These are phyloP conservation scores for Dothidotthia symphoricarpi DNA, from an alignment of 2,329 filamentous ascomycete species.

Conservation along the genomic window DNA sequence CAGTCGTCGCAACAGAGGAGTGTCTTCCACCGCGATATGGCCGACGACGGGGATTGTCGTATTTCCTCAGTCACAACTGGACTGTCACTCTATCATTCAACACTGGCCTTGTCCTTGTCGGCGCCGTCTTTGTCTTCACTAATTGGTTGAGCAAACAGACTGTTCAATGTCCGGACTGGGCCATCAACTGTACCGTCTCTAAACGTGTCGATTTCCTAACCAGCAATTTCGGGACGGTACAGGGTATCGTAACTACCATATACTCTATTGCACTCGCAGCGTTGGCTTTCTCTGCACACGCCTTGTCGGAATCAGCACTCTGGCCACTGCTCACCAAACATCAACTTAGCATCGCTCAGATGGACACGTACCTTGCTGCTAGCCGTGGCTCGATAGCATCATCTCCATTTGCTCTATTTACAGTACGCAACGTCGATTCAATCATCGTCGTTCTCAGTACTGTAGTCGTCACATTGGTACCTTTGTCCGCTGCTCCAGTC, in stretches of 20 bases:
- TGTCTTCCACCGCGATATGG: too few species aligned
- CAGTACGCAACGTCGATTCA: not conserved
- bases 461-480: not conserved
- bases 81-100: too few species aligned
- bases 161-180: constrained; percentile 5
- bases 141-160: constrained; percentile 3
- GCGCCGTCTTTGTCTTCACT: too few species aligned
- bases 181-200: constrained; percentile 1
- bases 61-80: too few species aligned
- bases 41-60: too few species aligned
- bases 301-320: constrained; percentile 8
- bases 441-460: not conserved
- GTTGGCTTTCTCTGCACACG: constrained; percentile 5
- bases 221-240: constrained; percentile 2
- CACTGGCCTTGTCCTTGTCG: too few species aligned
- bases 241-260: constrained; percentile 5
- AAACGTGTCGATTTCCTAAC: not conserved
- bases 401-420: not conserved
- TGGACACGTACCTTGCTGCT: not conserved
- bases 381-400: constrained; percentile 3
- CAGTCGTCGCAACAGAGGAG: too few species aligned
- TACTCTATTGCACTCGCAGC: constrained; percentile 8
- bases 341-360: constrained; percentile 1
- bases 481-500: not conserved
- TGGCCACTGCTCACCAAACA: constrained; percentile 9